Evolutionary conservation across 306 rosid species (phyloP).

Genomic region (Astragalus glycyphyllos): DNA sequence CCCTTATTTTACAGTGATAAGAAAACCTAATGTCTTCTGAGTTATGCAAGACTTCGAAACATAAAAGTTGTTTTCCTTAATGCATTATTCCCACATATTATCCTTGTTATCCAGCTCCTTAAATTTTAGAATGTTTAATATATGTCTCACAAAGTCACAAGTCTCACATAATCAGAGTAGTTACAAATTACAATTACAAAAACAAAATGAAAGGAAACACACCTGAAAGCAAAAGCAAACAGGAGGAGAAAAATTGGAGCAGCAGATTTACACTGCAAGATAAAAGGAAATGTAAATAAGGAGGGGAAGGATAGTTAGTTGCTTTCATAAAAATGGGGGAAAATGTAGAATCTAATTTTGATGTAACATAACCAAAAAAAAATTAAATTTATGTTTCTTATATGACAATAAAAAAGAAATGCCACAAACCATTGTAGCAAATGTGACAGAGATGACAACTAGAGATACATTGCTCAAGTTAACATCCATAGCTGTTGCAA

Average conservation of each 20-base stretch:
- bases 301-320: constrained; percentile 36
- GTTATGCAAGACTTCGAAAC: constrained; percentile 25
- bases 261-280: constrained; percentile 97
- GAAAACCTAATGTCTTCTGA: not conserved
- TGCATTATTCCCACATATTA: constrained; percentile 17
- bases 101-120: constrained; percentile 20
- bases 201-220: constrained; percentile 43
- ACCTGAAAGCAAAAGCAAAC: constrained; percentile 98
- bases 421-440: constrained; percentile 96
- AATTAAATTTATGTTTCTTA: constrained; percentile 21
- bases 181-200: constrained; percentile 37
- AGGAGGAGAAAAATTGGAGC: constrained; percentile 97
- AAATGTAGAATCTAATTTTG: not conserved
- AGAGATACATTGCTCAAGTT: constrained; percentile 97
- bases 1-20: not conserved
- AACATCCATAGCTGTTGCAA: constrained; percentile 94
- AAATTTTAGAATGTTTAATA: constrained; percentile 30
- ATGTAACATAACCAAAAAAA: constrained; percentile 28
- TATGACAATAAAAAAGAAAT: constrained; percentile 37
- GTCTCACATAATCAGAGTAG: constrained; percentile 24
- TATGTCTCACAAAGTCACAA: constrained; percentile 15
- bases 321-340: constrained; percentile 22
- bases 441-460: constrained; percentile 94
- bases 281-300: constrained; percentile 33
- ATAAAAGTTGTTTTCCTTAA: constrained; percentile 13